Conservation (phyloP, 768 basidiomycete genomes). For the Phanerochaete sordida region DNA sequence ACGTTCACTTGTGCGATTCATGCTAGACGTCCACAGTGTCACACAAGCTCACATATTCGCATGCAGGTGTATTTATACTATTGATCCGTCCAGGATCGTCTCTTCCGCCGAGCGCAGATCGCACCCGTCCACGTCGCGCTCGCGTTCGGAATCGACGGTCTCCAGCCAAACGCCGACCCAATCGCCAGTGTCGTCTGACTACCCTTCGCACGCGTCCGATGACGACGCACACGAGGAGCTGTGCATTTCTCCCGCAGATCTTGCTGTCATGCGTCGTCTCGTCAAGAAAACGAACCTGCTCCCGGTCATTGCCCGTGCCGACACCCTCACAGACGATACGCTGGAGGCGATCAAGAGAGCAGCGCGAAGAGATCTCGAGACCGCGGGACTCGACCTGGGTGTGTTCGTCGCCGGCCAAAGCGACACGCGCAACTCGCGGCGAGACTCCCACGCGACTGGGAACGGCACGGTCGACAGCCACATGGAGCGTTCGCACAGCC, state of each 20-base stretch:
- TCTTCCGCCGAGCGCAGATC: constrained; percentile 48
- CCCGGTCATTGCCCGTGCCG: constrained; percentile 76
- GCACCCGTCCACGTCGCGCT: constrained; percentile 50
- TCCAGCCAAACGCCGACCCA: constrained; percentile 53
- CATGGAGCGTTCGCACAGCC: not conserved
- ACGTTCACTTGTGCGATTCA: constrained; percentile 74
- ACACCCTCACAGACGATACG: constrained; percentile 80
- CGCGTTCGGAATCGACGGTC: constrained; percentile 65
- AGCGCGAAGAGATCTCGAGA: constrained; percentile 62
- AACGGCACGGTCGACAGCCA: not conserved
- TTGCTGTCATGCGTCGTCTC: constrained; percentile 75
- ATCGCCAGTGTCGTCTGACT: constrained; percentile 42
- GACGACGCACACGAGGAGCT: constrained; percentile 47
- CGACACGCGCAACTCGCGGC: constrained; percentile 1
- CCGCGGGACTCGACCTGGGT: constrained; percentile 72
- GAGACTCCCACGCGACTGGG: not conserved
- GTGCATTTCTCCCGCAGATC: constrained; percentile 73
- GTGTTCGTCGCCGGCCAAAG: constrained; percentile 56
- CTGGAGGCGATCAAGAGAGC: constrained; percentile 68
- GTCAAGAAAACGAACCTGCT: constrained; percentile 74
- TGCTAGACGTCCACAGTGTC: not conserved
- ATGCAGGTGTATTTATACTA: constrained; percentile 76
- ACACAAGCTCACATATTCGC: constrained; percentile 12
- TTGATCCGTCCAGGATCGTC: constrained; percentile 73
- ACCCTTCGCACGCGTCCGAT: constrained; percentile 48